Evolutionary conservation across 148 eudicot genomes (phyloP), one percentile per base, ranked within the genome.

Genomic region (Rhododendron vialii): DNA sequence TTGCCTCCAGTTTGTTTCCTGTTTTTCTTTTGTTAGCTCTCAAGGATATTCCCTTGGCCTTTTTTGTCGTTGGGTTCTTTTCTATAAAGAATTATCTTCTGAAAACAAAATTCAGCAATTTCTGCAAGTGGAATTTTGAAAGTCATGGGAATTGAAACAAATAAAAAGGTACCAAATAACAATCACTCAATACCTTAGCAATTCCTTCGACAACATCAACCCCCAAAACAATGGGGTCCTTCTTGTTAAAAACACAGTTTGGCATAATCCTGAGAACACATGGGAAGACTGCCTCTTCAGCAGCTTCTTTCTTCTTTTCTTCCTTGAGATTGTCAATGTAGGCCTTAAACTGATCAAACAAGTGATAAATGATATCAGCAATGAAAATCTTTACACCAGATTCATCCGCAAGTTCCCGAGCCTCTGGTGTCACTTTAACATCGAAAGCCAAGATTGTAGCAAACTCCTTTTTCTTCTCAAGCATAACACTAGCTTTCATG

Each of bases 381-480:
- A 85, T 91, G 86, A 95, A 93, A 75, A 95, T 91, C 87, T 90
- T 97, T 26, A 95, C 98, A 77, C 98, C 98, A 89, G 69, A 89
- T 78, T 97, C 98, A 80, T 95, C 98, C 12, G 99, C 98, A 89
- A 92, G 95, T 73, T 93, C 96, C 88, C 95, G 92, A 80, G 95
- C 98, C 88, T 97, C 99, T 24, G 91, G 94, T 22, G 98, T 95
- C 86, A 97, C 99, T 93, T 94, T 95, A 82, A 95, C 99, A 91
- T 97, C 98, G 79, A 97, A 97, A 57, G 99, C 98, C 87, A 97
- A 87, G n/a, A 97, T 97, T 14, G 98, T 93, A 43, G 96, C 98
- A 89, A 88, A 97, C 91, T 97, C 99, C 87, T 92, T 97, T 89
- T 91, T 95, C 98, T 95, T 97, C 91, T 97, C 99, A 85, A 97